These are phyloP conservation scores for Immersiporthe knoxdaviesiana DNA, from an alignment of 2,329 filamentous ascomycete species.

Conservation along the genomic window DNA sequence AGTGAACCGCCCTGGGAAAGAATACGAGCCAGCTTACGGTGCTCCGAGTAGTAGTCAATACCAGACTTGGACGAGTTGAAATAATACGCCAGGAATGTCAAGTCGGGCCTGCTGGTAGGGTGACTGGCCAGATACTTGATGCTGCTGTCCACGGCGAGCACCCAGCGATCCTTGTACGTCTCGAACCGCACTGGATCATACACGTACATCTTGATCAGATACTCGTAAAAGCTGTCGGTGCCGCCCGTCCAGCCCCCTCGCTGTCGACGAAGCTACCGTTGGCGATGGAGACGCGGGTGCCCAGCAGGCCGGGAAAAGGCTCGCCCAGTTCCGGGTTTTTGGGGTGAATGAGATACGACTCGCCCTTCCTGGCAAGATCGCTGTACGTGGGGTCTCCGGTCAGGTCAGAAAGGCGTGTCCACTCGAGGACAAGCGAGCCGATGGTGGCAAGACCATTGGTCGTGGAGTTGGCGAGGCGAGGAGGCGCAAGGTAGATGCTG, in stretches of 20 bases:
- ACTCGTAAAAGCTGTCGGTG: slow-evolving; percentile 84
- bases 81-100: slow-evolving; percentile 72
- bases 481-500: slow-evolving; percentile 61
- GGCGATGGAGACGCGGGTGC: slow-evolving; percentile 65
- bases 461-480: slow-evolving; percentile 50
- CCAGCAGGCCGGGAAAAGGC: slow-evolving; percentile 78
- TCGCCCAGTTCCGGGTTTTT: slow-evolving; percentile 60
- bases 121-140: slow-evolving; percentile 73
- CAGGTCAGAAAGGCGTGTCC: slow-evolving; percentile 78
- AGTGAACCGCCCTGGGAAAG: too few relatives aligned
- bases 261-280: slow-evolving; percentile 70
- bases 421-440: slow-evolving; percentile 81
- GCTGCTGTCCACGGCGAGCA: slow-evolving; percentile 73
- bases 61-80: slow-evolving; percentile 41
- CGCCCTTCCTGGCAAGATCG: slow-evolving; percentile 65
- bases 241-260: slow-evolving; percentile 77
- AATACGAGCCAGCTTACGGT: slow-evolving; percentile 44
- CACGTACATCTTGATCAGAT: slow-evolving; percentile 88
- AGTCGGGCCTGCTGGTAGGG: slow-evolving; percentile 65
- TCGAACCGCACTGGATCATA: slow-evolving; percentile 70
- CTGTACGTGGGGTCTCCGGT: slow-evolving; percentile 70
- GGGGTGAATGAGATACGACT: slow-evolving; percentile 72
- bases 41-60: slow-evolving; percentile 49
- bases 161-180: slow-evolving; percentile 73
- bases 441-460: slow-evolving; percentile 76